These are phyloP conservation scores for Colletotrichum horii DNA, from an alignment of 2,329 filamentous ascomycete species.

Conservation along the genomic window DNA sequence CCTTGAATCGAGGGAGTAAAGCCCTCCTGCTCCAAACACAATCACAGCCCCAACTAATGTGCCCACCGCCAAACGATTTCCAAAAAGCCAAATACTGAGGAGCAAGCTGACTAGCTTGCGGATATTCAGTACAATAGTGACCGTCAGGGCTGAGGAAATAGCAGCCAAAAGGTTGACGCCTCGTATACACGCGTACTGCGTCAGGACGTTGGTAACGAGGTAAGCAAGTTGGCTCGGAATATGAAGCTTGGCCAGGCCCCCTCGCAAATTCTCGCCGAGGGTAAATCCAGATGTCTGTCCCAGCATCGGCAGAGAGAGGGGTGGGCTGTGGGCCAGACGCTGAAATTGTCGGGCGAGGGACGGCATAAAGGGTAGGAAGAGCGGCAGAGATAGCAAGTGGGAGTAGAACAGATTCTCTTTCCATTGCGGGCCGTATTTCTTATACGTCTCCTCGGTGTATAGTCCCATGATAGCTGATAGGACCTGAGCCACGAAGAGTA, in stretches of 20 bases:
- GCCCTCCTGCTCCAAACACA: constrained; percentile 88
- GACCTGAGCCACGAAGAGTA: constrained; percentile 87
- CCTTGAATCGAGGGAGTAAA: constrained; percentile 81
- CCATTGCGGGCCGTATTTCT: constrained; percentile 86
- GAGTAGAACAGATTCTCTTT: constrained; percentile 97
- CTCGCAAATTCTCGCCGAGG: constrained; percentile 42
- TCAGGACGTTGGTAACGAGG: constrained; percentile 78
- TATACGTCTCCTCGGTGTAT: constrained; percentile 91
- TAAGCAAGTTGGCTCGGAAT: constrained; percentile 75
- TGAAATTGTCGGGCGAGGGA: constrained; percentile 69
- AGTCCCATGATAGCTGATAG: constrained; percentile 94
- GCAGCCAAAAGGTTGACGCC: constrained; percentile 95
- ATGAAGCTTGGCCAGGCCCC: constrained; percentile 40
- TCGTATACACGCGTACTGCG: constrained; percentile 93
- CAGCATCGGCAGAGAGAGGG: constrained; percentile 51
- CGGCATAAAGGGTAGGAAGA: constrained; percentile 76
- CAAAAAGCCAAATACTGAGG: constrained; percentile 92
- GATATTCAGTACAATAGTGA: constrained; percentile 95
- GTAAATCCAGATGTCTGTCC: constrained; percentile 27
- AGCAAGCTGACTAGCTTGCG: constrained; percentile 91
- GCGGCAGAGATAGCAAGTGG: constrained; percentile 74
- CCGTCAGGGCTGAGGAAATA: constrained; percentile 87
- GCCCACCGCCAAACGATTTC: constrained; percentile 77
- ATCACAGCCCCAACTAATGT: constrained; percentile 83
- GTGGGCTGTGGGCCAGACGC: constrained; percentile 67